phyloP scores from a whole-genome alignment of 768 basidiomycete species.

The Pisolithus marmoratus region DNA sequence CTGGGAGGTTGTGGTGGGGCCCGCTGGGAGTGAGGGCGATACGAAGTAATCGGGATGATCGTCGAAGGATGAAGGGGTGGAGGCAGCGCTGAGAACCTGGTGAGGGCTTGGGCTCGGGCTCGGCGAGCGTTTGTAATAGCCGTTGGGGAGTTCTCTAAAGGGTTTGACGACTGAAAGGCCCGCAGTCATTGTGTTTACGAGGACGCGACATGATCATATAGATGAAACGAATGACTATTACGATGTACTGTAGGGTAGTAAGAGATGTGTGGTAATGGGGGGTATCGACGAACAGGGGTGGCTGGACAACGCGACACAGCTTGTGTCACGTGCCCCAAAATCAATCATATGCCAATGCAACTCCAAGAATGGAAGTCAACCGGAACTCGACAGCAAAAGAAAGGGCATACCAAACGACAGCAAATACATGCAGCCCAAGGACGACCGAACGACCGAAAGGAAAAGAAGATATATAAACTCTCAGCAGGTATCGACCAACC shows the following conservation, averaged over 20 bases:
- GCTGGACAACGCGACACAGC: constrained; percentile 20
- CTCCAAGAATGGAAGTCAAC: no score
- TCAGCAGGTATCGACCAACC: constrained; percentile 27
- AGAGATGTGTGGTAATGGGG: no score
- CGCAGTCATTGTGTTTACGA: no score
- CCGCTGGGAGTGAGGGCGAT: background rate
- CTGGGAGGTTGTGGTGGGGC: constrained; percentile 11
- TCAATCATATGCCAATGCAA: constrained; percentile 9
- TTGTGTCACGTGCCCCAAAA: constrained; percentile 21
- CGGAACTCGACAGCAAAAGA: background rate
- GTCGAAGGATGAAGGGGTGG: constrained; percentile 5
- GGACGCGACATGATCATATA: no score
- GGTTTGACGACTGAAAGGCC: no score
- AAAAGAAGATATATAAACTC: no score
- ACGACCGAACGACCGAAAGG: background rate
- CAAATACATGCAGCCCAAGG: background rate
- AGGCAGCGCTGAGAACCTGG: constrained; percentile 1
- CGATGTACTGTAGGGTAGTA: no score
- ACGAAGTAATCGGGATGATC: background rate
- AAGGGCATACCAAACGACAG: background rate
- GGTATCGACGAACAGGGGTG: constrained; percentile 3
- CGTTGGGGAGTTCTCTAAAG: no score
- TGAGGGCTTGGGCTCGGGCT: constrained; percentile 14
- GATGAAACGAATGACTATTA: no score
- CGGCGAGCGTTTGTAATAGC: background rate